These are phyloP conservation scores for Backusella circina DNA, from an alignment of 192 early-diverging fungal species.

Conservation along the genomic window DNA sequence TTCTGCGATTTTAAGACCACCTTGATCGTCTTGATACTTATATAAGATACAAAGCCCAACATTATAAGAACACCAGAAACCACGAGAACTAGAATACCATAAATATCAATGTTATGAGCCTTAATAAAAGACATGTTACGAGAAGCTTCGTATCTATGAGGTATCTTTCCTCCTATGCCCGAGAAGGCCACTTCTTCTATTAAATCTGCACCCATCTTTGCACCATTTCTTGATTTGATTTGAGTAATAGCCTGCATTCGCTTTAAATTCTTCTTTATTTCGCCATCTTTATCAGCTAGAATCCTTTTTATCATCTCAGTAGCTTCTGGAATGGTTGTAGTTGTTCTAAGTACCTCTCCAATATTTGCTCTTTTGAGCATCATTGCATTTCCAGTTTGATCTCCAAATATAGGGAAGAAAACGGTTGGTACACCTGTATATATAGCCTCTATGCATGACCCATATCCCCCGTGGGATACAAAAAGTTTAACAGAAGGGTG, in stretches of 20 bases:
- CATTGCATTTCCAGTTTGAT: slow-evolving; percentile 17
- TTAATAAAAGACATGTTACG: too few relatives aligned
- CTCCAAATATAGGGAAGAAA: slow-evolving; percentile 22
- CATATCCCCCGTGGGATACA: slow-evolving; percentile 25
- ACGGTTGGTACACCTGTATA: slow-evolving; percentile 18
- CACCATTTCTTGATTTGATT: background rate
- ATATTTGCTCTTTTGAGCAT: background rate
- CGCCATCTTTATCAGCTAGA: background rate
- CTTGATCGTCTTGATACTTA: background rate
- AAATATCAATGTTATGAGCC: too few relatives aligned
- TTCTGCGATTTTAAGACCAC: background rate
- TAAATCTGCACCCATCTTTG: background rate
- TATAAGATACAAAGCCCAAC: background rate
- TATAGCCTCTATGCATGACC: slow-evolving; percentile 26
- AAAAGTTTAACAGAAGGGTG: slow-evolving; percentile 22
- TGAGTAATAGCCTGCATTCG: too few relatives aligned
- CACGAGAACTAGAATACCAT: background rate
- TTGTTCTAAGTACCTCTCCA: background rate
- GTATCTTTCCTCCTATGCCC: background rate
- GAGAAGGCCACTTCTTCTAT: slow-evolving; percentile 22
- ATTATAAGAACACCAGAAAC: background rate
- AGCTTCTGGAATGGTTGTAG: background rate
- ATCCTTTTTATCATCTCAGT: background rate
- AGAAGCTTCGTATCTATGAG: slow-evolving; percentile 15
- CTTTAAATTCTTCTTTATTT: background rate